Base-by-base conservation (phyloP, 2,329 filamentous ascomycete genomes). In the Kalmusia sp. region DNA sequence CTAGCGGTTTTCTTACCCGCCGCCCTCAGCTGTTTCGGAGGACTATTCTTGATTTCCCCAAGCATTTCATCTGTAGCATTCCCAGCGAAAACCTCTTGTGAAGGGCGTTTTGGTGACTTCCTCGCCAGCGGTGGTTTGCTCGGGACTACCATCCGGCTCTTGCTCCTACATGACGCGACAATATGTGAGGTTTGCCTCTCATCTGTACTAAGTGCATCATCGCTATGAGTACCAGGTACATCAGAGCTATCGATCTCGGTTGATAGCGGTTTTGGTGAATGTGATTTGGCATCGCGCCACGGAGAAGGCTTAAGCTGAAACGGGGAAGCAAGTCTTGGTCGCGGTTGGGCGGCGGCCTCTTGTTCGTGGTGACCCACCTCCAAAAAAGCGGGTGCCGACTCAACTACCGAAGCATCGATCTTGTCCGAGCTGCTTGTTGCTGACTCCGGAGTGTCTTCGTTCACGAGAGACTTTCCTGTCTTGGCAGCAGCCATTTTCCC, bases 271-370 rank as follows among this genome's bases (percentile, higher is more conserved):
- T 9, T 30, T n/a, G 14, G 27, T 21, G 44, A 39, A 9, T 28
- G 27, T 11, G 51, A 35, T 17, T 41, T 15, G 11, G 27, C 22
- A 3, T 8, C 12, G 22, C 35, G 15, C 11, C 25, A n/a, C 15
- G n/a, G 11, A 14, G 14, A 14, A 22, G 33, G 38, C 25, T 49
- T 24, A 27, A 37, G 41, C 4, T 41, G 24, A 31, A 61, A 58
- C 2, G 62, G 62, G 6, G 62, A 58, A 19, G 17, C 51, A 35
- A 62, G 52, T 38, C 54, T 57, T 6, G 46, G 48, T 4, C 4
- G 22, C n/a, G 45, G 14, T 49, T 24, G 17, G 15, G 22, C 35
- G 9, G 21, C 14, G 7, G 31, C 34, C 8, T 31, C 12, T 7
- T 45, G 37, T 15, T 9, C 28, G 11, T 34, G 7, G 15, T 41